Base-by-base conservation (phyloP, 139 green algal species). In the Pycnococcus provasolii region DNA sequence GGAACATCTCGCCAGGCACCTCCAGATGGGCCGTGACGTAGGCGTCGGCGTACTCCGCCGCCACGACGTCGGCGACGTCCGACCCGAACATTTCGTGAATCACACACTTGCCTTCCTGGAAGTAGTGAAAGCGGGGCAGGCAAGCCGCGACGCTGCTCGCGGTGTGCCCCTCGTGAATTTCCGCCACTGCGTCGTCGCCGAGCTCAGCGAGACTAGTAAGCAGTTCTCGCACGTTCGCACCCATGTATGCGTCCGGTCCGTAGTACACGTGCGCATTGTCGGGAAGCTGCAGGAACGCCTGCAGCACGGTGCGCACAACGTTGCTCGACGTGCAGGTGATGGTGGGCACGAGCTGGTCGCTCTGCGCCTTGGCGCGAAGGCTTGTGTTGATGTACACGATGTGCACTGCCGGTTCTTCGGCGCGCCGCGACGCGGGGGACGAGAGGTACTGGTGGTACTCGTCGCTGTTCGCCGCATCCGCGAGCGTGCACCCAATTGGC, bases 301-400 rank as follows among this genome's bases (percentile, higher is more conserved):
- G 84, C 60, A 99, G 83, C 26, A 98, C 79, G 0, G 92, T 98
- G 72, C 94, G 87, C 67, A 99, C 90, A 3, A 99, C 93, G 77
- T 99, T 99, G 69, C 83, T 92, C 42, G 90, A 97, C 48, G 93
- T 98, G 79, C 93, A 99, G 6, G 92, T 97, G 81, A 99, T 97
- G 72, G 93, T 99, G 54, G 93, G 92, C 60, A 98, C 87, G 0
- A 79, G 43, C 26, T 67, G 61, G 62, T 99, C 73, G 3, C 87
- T 86, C 6, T 69, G 63, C 2, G 92, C 92, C 84, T 96, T 97
- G 62, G 92, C 97, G 59, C 83, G 81, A 45, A 98, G 78, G 45
- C 80, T 89, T 8, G 92, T 98, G 81, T 98, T 98, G 84, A 98
- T 98, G 85, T 98, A 98, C 11, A 98, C 84, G 37, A 96, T 89